Percentiles rank a stretch among this genome's conserved stretches.
Conservation (phyloP, 306 rosid species). For the Vachellia pachyceras region DNA sequence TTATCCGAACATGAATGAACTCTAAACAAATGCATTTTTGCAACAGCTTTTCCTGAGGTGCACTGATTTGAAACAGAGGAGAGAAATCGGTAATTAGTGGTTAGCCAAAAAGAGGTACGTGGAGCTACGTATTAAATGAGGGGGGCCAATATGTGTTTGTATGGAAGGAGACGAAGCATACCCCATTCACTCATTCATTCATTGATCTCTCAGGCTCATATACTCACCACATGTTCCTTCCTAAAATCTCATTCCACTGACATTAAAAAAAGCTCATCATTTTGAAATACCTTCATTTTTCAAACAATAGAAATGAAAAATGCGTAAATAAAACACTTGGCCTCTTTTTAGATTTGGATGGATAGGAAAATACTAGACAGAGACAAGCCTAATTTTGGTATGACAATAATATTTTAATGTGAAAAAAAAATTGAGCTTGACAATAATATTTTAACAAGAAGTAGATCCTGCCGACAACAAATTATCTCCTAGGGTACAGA, state of each 20-base stretch:
- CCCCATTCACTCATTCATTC: slow-evolving; percentile 23
- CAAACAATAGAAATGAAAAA: not conserved
- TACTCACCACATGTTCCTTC: slow-evolving; percentile 51
- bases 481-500: too few species aligned
- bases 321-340: not conserved
- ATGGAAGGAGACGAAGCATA: slow-evolving; percentile 33
- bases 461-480: not conserved
- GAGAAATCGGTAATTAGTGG: not conserved
- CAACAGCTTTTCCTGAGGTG: too few species aligned
- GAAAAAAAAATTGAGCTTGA: too few species aligned
- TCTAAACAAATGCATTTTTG: too few species aligned
- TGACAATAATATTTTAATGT: not conserved
- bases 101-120: not conserved
- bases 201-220: not conserved
- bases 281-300: not conserved
- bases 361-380: not conserved
- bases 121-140: not conserved
- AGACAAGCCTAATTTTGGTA: too few species aligned
- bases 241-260: slow-evolving; percentile 51
- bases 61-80: not conserved
- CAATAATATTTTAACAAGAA: too few species aligned
- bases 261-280: not conserved
- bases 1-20: too few species aligned
- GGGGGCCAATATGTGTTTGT: not conserved
- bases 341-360: not conserved